Evolutionary conservation across 2,329 filamentous ascomycete genomes (phyloP), one percentile per base, ranked within the genome.

Genomic region (Neoascochyta sp.): DNA sequence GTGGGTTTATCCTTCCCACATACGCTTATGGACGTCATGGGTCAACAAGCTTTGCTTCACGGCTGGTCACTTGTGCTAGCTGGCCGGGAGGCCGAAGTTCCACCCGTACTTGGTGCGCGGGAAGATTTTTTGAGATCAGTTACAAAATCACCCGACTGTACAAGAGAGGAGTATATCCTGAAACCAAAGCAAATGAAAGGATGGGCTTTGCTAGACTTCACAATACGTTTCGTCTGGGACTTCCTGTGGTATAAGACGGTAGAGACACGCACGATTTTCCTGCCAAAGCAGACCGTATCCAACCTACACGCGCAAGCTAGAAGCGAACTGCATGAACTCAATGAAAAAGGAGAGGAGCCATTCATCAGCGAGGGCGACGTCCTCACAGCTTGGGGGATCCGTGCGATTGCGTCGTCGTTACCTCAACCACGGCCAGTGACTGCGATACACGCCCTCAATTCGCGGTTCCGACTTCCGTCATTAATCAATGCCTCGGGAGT

Each of bases 1-100:
- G 54, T 77, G 2, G 59, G 62, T 0, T 39, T 76, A 1, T 54
- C 56, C 2, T 73, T 63, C 54, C 64, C 68, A 2, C 74, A 77
- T 45, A 66, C 64, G 0, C 47, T 74, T 5, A 65, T 67, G 34
- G 73, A 76, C 37, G 67, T 59, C 3, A 59, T 70, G 41, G 71
- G 69, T 4, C 58, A 60, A 16, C 43, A 52, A 3, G 62, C 54
- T 1, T 50, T 77, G 6, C 39, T 75, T 3, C 41, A 61, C 1
- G 66, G 61, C 6, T 76, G 73, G 73, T 68, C 59, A 0, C 50
- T 63, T 1, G 62, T 71, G 0, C 46, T 76, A 2, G 59, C 62
- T 5, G 70, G 67, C 1, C 50, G 59, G 3, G 66, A 69, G 15
- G 45, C 50, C 8, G 59, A 72, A 22, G 62, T 75, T 7, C 44